A percentile compares a stretch with the other conserved stretches of the same genome.
phyloP scores from a whole-genome alignment of 352 stramenopile species.

The Phytophthora pini region DNA sequence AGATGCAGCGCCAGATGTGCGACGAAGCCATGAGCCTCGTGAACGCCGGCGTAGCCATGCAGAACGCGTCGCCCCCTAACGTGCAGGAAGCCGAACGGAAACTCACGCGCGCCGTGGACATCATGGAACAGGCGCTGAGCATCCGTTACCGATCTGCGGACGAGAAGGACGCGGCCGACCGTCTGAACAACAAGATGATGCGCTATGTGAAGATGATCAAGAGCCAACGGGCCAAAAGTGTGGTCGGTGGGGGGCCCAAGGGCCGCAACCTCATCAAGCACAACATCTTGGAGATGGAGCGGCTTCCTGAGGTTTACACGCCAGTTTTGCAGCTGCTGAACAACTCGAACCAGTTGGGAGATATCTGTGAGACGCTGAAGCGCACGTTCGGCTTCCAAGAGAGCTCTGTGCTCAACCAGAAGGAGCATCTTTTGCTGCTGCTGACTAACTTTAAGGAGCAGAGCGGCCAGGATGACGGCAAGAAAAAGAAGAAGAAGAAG shows the following conservation, averaged over 20 bases:
- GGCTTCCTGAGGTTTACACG: slow-evolving; percentile 65
- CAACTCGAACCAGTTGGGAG: slow-evolving; percentile 52
- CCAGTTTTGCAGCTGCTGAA: slow-evolving; percentile 68
- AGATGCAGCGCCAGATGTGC: slow-evolving; percentile 65
- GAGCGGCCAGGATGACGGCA: slow-evolving; percentile 50
- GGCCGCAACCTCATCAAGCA: slow-evolving; percentile 50
- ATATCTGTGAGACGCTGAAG: slow-evolving; percentile 93
- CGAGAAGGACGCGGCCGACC: slow-evolving; percentile 69
- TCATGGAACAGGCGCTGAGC: slow-evolving; percentile 78
- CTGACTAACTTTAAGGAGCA: slow-evolving; percentile 86
- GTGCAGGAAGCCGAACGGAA: slow-evolving; percentile 62
- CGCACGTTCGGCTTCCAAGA: slow-evolving; percentile 97
- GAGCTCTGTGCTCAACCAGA: slow-evolving; percentile 76
- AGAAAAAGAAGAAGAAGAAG: slow-evolving; percentile 50
- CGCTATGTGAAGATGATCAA: slow-evolving; percentile 90
- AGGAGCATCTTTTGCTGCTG: slow-evolving; percentile 76
- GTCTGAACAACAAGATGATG: slow-evolving; percentile 84
- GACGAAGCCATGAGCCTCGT: slow-evolving; percentile 80
- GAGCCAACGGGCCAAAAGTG: slow-evolving; percentile 65
- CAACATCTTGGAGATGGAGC: slow-evolving; percentile 79
- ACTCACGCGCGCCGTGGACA: slow-evolving; percentile 65
- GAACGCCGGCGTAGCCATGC: slow-evolving; percentile 75
- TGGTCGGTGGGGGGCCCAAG: slow-evolving; percentile 33
- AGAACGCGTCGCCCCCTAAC: slow-evolving; percentile 69
- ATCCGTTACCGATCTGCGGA: slow-evolving; percentile 74